phyloP scores from a whole-genome alignment of 2,329 filamentous ascomycete genomes.

The Diplodia sapinea region DNA sequence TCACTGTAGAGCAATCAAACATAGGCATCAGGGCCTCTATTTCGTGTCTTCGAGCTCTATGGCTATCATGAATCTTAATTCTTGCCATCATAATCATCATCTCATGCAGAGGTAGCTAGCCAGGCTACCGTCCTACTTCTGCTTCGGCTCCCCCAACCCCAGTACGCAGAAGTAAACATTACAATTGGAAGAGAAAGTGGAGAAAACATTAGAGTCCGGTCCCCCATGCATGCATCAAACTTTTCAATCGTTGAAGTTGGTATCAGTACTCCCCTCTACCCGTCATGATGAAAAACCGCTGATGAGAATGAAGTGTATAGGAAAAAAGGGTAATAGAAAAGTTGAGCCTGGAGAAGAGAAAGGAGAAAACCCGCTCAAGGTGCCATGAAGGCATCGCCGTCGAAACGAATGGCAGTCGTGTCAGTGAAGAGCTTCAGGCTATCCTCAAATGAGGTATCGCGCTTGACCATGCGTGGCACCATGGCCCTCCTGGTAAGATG shows the following conservation, averaged over 20 bases:
- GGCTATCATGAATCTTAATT: neutral
- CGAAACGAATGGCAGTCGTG: neutral
- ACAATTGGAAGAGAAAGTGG: neutral
- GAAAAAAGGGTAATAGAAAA: constrained; percentile 4
- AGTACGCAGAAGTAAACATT: constrained; percentile 27
- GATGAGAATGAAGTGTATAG: neutral
- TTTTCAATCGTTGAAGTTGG: constrained; percentile 21
- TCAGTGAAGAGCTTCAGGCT: constrained; percentile 25
- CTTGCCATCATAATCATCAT: constrained; percentile 14
- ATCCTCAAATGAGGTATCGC: constrained; percentile 11
- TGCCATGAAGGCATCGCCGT: constrained; percentile 28
- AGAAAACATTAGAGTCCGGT: constrained; percentile 2
- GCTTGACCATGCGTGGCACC: constrained; percentile 14
- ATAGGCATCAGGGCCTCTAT: neutral
- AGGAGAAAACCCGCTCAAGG: constrained; percentile 1
- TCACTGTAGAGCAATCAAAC: no score
- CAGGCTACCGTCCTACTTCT: neutral
- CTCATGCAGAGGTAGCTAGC: constrained; percentile 6
- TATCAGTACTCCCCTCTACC: constrained; percentile 23
- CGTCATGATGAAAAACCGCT: constrained; percentile 7
- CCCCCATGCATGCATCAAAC: constrained; percentile 21
- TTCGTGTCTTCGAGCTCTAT: neutral
- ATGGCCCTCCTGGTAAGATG: constrained; percentile 18
- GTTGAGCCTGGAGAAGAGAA: neutral
- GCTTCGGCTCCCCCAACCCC: neutral